Conservation (phyloP, 495 filamentous ascomycete genomes). For the Talaromyces stipitatus region DNA sequence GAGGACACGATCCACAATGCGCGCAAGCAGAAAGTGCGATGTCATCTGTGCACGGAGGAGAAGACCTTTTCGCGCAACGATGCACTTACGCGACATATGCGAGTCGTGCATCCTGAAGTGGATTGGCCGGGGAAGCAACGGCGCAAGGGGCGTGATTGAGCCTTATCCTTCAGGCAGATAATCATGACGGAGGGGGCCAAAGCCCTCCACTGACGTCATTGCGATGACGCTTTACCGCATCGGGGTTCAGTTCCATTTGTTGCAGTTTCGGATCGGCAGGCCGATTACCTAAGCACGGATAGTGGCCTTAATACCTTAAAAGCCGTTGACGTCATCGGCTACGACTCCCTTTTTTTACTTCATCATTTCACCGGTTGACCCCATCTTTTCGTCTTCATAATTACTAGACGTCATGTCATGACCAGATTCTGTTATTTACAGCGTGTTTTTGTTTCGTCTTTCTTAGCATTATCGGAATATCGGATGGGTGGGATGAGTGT, state of each 20-base stretch:
- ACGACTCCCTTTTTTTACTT: slow-evolving; percentile 4
- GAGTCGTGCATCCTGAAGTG: slow-evolving; percentile 80
- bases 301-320: neutral
- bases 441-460: neutral
- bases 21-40: slow-evolving; percentile 91
- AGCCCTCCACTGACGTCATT: slow-evolving; percentile 3
- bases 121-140: slow-evolving; percentile 66
- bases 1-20: slow-evolving; percentile 98
- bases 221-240: neutral
- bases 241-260: neutral
- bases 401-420: neutral
- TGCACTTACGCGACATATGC: slow-evolving; percentile 85
- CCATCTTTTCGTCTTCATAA: neutral
- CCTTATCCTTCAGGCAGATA: neutral
- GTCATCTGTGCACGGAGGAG: slow-evolving; percentile 90
- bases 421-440: neutral
- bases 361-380: neutral
- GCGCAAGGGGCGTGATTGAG: slow-evolving; percentile 32
- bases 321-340: slow-evolving; percentile 7
- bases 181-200: neutral
- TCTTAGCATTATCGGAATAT: neutral
- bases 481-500: too few relatives aligned
- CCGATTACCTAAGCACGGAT: slow-evolving; percentile 4
- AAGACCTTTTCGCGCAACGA: slow-evolving; percentile 94
- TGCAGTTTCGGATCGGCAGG: slow-evolving; percentile 3